These are phyloP conservation scores for Liquidambar formosana DNA, from an alignment of 164 flowering plant species.

Conservation along the genomic window DNA sequence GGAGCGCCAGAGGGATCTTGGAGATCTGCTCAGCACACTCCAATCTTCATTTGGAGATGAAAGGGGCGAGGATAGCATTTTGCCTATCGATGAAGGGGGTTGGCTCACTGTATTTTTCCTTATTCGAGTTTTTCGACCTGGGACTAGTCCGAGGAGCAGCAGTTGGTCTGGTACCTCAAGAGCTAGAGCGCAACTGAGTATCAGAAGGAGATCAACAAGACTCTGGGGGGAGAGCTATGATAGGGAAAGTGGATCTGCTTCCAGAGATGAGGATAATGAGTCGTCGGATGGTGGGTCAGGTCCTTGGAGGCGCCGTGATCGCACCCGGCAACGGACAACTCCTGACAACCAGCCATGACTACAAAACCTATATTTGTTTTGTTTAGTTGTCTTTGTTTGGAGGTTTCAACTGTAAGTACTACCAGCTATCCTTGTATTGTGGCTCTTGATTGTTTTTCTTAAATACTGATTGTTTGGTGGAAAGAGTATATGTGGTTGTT, in stretches of 20 bases:
- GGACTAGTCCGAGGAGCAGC: slow-evolving; percentile 41
- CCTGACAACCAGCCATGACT: slow-evolving; percentile 41
- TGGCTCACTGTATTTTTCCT: slow-evolving; percentile 66
- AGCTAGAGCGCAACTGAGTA: slow-evolving; percentile 48
- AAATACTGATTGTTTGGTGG: no score
- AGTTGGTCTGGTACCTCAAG: slow-evolving; percentile 65
- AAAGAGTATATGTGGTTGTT: no score
- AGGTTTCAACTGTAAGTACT: slow-evolving; percentile 10
- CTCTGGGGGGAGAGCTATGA: slow-evolving; percentile 77
- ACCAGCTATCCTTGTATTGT: no score
- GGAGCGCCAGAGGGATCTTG: slow-evolving; percentile 84
- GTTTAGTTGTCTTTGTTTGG: not conserved
- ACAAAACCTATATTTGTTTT: not conserved
- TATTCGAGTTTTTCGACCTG: slow-evolving; percentile 50
- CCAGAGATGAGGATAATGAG: slow-evolving; percentile 49
- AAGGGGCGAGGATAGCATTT: slow-evolving; percentile 33
- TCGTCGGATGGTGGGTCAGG: slow-evolving; percentile 43
- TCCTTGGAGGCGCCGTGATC: slow-evolving; percentile 32
- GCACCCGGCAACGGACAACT: slow-evolving; percentile 35
- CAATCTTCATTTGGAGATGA: slow-evolving; percentile 68
- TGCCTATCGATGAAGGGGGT: slow-evolving; percentile 52
- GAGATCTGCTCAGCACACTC: slow-evolving; percentile 82
- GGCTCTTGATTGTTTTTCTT: no score
- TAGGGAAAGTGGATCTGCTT: slow-evolving; percentile 36
- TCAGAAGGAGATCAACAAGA: slow-evolving; percentile 47